These are phyloP conservation scores for Eremochloa ophiuroides DNA, from an alignment of 176 grass and related monocot genomes.

Conservation along the genomic window DNA sequence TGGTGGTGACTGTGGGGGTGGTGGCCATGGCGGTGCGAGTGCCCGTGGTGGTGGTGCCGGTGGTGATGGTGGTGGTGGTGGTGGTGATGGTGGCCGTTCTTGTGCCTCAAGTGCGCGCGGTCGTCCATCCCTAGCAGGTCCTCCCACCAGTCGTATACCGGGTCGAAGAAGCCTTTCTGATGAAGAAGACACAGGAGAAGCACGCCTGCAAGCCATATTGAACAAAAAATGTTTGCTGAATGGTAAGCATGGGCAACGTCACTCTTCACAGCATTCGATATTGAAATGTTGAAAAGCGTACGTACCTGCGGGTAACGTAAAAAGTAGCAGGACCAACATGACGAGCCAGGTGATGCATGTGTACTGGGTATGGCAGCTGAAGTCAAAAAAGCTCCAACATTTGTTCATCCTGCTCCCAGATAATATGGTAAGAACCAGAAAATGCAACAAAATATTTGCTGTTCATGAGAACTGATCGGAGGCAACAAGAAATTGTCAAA, in stretches of 20 bases:
- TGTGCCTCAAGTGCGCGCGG: not conserved
- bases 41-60: conserved; percentile 1
- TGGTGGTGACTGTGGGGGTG: conserved; percentile 18
- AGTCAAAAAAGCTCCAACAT: conserved; percentile 63
- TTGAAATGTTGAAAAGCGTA: not conserved
- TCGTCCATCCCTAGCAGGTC: not conserved
- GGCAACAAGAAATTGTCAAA: not conserved
- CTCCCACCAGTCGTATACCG: conserved; percentile 29
- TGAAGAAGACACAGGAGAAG: conserved; percentile 64
- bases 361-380: conserved; percentile 72
- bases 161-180: conserved; percentile 73
- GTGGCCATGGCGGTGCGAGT: not conserved
- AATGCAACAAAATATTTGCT: not conserved
- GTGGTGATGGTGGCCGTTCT: conserved; percentile 4
- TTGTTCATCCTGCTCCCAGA: conserved; percentile 47
- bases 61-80: not conserved
- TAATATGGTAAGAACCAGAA: not conserved
- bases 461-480: not conserved
- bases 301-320: conserved; percentile 48
- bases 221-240: not conserved
- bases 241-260: not conserved
- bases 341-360: conserved; percentile 60
- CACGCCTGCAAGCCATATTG: conserved; percentile 24
- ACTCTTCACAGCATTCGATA: not conserved
- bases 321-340: conserved; percentile 45